These are phyloP conservation scores for Mycocentrospora acerina DNA, from an alignment of 2,329 filamentous ascomycete species.

Conservation along the genomic window DNA sequence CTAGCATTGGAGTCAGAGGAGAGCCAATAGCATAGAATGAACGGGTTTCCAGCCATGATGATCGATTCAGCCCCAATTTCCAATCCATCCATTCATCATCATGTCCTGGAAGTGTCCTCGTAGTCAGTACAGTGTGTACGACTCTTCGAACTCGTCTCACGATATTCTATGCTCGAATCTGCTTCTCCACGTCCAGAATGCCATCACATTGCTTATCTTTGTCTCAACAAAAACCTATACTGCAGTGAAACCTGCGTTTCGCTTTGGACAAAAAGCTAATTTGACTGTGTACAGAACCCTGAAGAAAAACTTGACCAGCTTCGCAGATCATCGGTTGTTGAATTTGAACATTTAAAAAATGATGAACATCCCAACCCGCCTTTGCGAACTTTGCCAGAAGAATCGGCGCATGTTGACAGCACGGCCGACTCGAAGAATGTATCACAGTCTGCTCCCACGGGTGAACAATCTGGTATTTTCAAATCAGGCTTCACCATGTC, in stretches of 20 bases:
- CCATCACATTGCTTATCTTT: no score
- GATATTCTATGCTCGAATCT: no score
- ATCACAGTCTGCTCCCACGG: not conserved
- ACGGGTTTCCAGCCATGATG: no score
- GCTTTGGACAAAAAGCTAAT: slow-evolving; percentile 27
- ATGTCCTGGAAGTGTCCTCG: slow-evolving; percentile 19
- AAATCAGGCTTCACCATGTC: slow-evolving; percentile 21
- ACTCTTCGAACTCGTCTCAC: slow-evolving; percentile 4
- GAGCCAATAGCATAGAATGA: no score
- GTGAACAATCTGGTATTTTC: slow-evolving; percentile 13
- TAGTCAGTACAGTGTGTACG: slow-evolving; percentile 25
- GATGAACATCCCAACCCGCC: slow-evolving; percentile 34
- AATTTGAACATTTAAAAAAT: slow-evolving; percentile 43
- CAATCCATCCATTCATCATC: slow-evolving; percentile 4
- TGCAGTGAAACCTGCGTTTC: slow-evolving; percentile 11
- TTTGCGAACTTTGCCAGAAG: slow-evolving; percentile 39
- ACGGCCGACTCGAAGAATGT: slow-evolving; percentile 1
- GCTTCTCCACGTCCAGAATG: no score
- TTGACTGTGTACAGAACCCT: slow-evolving; percentile 45
- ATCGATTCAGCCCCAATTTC: no score
- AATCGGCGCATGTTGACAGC: slow-evolving; percentile 27
- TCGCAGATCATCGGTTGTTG: slow-evolving; percentile 47
- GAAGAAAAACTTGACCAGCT: slow-evolving; percentile 49
- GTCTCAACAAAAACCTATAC: no score
- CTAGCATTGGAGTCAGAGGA: no score